Base-by-base conservation (phyloP, 2,329 filamentous ascomycete genomes). In the Mollisiaceae sp. region DNA sequence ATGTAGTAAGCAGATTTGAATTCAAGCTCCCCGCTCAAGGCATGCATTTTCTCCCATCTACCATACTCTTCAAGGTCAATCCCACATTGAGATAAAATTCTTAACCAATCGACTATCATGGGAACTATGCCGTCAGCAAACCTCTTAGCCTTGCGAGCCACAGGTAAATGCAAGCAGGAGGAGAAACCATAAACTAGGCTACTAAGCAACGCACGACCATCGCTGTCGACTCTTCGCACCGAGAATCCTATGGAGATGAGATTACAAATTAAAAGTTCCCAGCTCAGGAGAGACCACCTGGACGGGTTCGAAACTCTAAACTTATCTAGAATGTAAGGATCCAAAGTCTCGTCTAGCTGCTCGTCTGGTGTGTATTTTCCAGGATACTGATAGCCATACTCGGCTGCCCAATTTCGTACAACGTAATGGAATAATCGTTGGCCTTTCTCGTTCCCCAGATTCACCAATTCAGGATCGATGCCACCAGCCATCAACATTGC, bases 51-150 rank as follows among this genome's bases (percentile, higher is more conserved):
- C 52, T 66, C 65, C 24, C 32, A 27, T 20, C 58, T 27, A 8
- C 65, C 65, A 27, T 66, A 66, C 22, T 27, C 20, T n/a, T 52
- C 18, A 11, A 66, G 52, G 55, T 64, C 41, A 3, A 64, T 35
- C 6, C 65, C 57, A 18, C 43, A 45, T 4, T 35, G 24, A 11
- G 2, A 8, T 15, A 64, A 35, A n/a, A 38, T 50, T n/a, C 52
- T 45, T 8, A 62, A 59, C 64, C 56, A 60, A 15, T 35, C 12
- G 5, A 4, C 36, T 12, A 45, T 20, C n/a, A 60, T 36, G 6
- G 39, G 2, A 15, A 38, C 24, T 12, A 39, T 36, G 35, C 27
- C 2, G n/a, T 36, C 18, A 15, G 38, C 27, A 32, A 32, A 3
- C 27, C 27, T 32, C 6, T 24, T 24, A 3, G 4, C 8, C 4